Conservation (phyloP, 371 early-diverging fungal species). For the Thermomucor indicae-seudaticae region DNA sequence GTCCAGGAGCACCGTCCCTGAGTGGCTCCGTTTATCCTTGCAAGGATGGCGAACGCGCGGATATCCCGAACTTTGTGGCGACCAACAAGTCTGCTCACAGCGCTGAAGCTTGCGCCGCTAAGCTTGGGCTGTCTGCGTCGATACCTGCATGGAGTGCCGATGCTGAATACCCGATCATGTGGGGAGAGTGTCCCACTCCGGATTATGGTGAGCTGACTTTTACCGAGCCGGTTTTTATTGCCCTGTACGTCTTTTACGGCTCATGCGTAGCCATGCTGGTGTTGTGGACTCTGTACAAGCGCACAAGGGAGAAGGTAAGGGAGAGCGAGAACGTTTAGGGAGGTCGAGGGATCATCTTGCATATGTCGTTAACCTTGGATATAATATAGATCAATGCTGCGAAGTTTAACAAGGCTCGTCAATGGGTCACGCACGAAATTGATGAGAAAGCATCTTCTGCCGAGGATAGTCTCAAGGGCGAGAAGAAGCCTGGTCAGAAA, state of each 20-base stretch:
- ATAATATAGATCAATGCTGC: no score
- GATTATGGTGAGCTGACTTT: constrained; percentile 40
- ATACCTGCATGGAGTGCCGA: constrained; percentile 37
- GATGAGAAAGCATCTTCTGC: constrained; percentile 1
- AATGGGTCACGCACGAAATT: neutral
- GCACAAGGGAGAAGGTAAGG: constrained; percentile 21
- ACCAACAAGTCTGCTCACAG: constrained; percentile 39
- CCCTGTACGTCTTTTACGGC: constrained; percentile 51
- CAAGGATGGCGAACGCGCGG: constrained; percentile 14
- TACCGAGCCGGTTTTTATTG: constrained; percentile 42
- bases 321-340: neutral
- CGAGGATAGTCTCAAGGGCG: constrained; percentile 1
- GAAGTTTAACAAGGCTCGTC: no score
- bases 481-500: constrained; percentile 12
- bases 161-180: constrained; percentile 30
- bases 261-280: constrained; percentile 53
- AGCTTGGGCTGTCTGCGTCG: constrained; percentile 16
- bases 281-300: constrained; percentile 60
- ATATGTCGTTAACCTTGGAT: neutral
- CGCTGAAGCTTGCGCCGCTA: constrained; percentile 28
- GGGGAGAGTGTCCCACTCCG: constrained; percentile 51
- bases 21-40: constrained; percentile 26
- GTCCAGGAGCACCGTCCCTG: constrained; percentile 35
- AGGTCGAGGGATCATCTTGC: neutral
- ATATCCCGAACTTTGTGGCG: constrained; percentile 40